A percentile compares a stretch with the other conserved stretches of the same genome.
These are phyloP conservation scores for Penicillium tannophilum DNA, from an alignment of 495 filamentous ascomycete genomes.

Conservation along the genomic window DNA sequence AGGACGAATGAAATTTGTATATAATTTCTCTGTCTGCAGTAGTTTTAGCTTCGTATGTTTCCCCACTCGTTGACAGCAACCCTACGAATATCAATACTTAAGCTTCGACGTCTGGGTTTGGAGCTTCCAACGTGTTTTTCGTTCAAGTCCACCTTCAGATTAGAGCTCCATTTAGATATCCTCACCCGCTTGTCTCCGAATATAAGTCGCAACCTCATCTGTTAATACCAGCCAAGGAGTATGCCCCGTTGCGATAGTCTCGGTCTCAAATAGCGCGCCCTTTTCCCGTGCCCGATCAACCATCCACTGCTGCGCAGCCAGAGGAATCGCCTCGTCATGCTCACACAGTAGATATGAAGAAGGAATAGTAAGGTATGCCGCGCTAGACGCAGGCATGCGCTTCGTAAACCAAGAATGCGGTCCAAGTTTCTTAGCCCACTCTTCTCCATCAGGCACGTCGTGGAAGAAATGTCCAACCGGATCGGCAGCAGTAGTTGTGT, in stretches of 20 bases:
- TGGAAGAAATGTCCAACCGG: conserved; percentile 37
- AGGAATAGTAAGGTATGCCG: conserved; percentile 35
- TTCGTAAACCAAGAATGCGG: conserved; percentile 39
- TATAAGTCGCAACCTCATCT: neutral
- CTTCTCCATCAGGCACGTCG: conserved; percentile 37
- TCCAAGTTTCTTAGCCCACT: conserved; percentile 33
- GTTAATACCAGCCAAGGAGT: conserved; percentile 34
- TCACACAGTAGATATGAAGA: conserved; percentile 39
- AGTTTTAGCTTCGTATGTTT: neutral
- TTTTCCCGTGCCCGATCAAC: conserved; percentile 33
- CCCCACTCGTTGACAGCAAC: neutral
- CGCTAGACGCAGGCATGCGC: conserved; percentile 30
- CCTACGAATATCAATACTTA: too few relatives aligned
- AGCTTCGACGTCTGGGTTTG: too few relatives aligned
- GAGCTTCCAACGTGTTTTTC: too few relatives aligned
- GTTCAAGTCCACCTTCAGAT: neutral
- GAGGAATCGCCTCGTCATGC: conserved; percentile 39
- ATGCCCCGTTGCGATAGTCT: conserved; percentile 35
- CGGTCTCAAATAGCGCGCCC: conserved; percentile 32
- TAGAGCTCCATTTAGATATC: neutral
- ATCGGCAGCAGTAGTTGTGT: conserved; percentile 31
- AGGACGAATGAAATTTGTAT: neutral
- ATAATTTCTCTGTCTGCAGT: neutral
- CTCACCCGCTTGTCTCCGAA: neutral
- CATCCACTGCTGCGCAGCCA: conserved; percentile 41